Evolutionary conservation across 2,329 filamentous ascomycete species (phyloP).

Genomic region (Diaporthe citrichinensis): DNA sequence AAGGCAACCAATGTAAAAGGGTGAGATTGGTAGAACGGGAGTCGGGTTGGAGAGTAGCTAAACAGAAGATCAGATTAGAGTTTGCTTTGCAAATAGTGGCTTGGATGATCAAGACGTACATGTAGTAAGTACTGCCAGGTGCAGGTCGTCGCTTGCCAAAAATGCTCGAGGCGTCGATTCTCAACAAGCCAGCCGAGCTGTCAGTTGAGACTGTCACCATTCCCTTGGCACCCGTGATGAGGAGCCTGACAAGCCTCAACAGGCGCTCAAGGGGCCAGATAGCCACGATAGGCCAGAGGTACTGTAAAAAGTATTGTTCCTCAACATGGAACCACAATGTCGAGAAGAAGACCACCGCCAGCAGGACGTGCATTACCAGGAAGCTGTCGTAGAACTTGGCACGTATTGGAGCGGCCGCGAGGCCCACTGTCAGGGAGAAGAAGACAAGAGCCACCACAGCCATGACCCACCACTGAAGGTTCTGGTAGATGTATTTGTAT

Average conservation of each 20-base stretch:
- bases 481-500: slow-evolving; percentile 5
- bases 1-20: slow-evolving; percentile 28
- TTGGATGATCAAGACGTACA: neutral
- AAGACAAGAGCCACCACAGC: slow-evolving; percentile 6
- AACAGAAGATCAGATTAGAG: neutral
- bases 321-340: slow-evolving; percentile 16
- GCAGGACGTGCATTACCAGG: slow-evolving; percentile 1
- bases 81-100: fast-evolving
- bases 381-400: slow-evolving; percentile 29
- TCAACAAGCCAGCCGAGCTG: neutral
- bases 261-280: slow-evolving; percentile 29
- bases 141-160: slow-evolving; percentile 8
- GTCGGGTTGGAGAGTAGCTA: slow-evolving; percentile 16
- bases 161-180: slow-evolving; percentile 12
- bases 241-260: neutral
- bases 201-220: neutral
- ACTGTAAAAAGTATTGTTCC: neutral
- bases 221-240: slow-evolving; percentile 4
- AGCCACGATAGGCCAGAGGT: slow-evolving; percentile 17
- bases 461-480: slow-evolving; percentile 8
- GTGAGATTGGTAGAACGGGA: slow-evolving; percentile 28
- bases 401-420: neutral
- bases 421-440: neutral
- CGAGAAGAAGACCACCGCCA: slow-evolving; percentile 4
- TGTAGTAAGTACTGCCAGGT: slow-evolving; percentile 24